Evolutionary conservation across 73 alveolate species (phyloP).

Genomic region (Halteria grandinella): DNA sequence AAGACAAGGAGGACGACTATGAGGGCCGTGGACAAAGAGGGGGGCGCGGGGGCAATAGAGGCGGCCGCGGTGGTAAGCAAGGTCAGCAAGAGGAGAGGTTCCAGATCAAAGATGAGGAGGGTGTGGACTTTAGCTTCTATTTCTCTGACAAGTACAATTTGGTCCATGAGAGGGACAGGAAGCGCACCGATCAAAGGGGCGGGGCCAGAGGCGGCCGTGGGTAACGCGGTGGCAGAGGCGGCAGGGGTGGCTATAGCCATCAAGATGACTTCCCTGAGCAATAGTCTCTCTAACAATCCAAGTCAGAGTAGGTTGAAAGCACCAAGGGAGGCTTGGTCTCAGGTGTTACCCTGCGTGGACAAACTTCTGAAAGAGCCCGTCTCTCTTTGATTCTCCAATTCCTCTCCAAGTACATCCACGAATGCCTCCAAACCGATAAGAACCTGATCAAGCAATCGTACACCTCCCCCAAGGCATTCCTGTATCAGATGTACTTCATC

Average conservation of each 20-base stretch:
- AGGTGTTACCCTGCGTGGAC: too few species aligned
- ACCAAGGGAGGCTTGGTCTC: too few species aligned
- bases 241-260: background rate
- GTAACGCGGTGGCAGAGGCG: background rate
- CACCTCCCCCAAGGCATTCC: conserved; percentile 43
- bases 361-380: too few species aligned
- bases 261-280: too few species aligned
- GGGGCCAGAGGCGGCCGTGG: conserved; percentile 51
- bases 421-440: conserved; percentile 1
- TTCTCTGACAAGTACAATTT: conserved; percentile 60
- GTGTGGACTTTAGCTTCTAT: conserved; percentile 64
- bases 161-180: conserved; percentile 27
- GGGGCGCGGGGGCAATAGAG: background rate
- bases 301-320: too few species aligned
- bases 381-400: conserved; percentile 2
- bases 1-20: conserved; percentile 14
- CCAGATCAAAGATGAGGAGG: conserved; percentile 62
- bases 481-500: conserved; percentile 51
- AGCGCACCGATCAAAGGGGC: too few species aligned
- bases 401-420: conserved; percentile 48
- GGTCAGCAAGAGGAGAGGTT: too few species aligned
- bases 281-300: too few species aligned
- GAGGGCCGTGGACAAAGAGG: background rate
- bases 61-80: too few species aligned
- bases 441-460: conserved; percentile 16